These are phyloP conservation scores for Anthracocystis panici-leucophaei DNA, from an alignment of 1,284 basidiomycete genomes.

Conservation along the genomic window DNA sequence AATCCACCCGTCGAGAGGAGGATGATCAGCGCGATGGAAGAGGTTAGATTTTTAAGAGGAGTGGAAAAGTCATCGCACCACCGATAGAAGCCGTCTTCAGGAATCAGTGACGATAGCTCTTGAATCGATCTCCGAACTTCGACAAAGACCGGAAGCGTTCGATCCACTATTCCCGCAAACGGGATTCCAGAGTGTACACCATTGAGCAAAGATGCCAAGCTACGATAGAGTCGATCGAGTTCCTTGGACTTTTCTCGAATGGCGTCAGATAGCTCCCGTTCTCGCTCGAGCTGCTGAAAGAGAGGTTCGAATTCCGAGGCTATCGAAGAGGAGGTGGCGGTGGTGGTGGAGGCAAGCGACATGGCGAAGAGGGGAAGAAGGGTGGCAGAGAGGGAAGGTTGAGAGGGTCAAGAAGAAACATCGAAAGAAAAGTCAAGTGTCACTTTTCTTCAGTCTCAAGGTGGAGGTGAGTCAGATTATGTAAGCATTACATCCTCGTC, in stretches of 20 bases:
- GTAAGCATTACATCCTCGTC: slow-evolving; percentile 14
- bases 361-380: too few species aligned
- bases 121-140: background rate
- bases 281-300: slow-evolving; percentile 48
- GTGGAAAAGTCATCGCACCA: slow-evolving; percentile 43
- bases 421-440: too few species aligned
- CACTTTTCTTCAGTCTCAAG: too few species aligned
- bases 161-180: slow-evolving; percentile 8
- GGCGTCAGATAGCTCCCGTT: slow-evolving; percentile 37
- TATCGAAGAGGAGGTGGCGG: slow-evolving; percentile 1
- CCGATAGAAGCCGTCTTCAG: slow-evolving; percentile 38
- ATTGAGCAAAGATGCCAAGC: slow-evolving; percentile 41
- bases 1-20: slow-evolving; percentile 48
- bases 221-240: slow-evolving; percentile 42
- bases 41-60: slow-evolving; percentile 28
- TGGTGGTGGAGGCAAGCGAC: background rate
- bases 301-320: slow-evolving; percentile 40
- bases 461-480: slow-evolving; percentile 32
- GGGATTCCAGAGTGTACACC: slow-evolving; percentile 40
- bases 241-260: slow-evolving; percentile 55
- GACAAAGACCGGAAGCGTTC: background rate
- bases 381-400: too few species aligned
- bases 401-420: background rate
- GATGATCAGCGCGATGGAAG: slow-evolving; percentile 24
- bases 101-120: slow-evolving; percentile 28